Base-by-base conservation (phyloP, 306 rosid genomes). In the Fragaria iinumae region DNA sequence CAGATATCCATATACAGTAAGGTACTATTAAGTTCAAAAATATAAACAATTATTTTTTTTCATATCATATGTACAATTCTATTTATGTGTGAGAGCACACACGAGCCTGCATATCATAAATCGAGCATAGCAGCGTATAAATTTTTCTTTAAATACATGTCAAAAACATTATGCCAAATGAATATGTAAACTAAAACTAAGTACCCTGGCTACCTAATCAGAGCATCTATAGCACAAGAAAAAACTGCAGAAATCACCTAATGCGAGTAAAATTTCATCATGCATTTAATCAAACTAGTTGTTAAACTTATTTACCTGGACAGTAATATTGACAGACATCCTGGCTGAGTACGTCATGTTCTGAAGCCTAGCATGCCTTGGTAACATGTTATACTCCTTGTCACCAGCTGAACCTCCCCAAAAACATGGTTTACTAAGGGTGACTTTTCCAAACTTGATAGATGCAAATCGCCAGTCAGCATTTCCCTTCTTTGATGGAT, bases 311-410 rank as follows among this genome's bases (percentile, higher is more conserved):
- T 76, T 82, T 57, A 96, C 99, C 99, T 96, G 83, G 53, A 92
- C 73, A 41, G 78, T 72, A 67, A 89, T 74, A 21, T 75, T 52
- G 50, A 88, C 86, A 81, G 85, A 91, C 79, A 96, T 88, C 72
- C 88, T 87, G 0, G 98, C 76, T 2, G 97, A 83, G 50, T 92
- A 96, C 0, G 99, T 92, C 99, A 96, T 96, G 80, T 93, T 96
- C 85, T 92, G 99, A 29, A 96, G 82, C 2, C 99, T 81, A 21
- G 99, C 99, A 75, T 92, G 98, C 68, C 97, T 84, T 0, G 99
- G 99, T 69, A 92, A 86, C 97, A 96, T 80, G 50, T 89, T 83
- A 43, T 80, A 83, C 76, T 91, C 97, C 11, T 80, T 84, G 3
- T 77, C 79, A 43, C 83, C 87, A n/a, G 78, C 90, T 11, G 84